These are phyloP conservation scores for Allodekkera sacchari DNA, from an alignment of 805 yeast species.

Conservation along the genomic window DNA sequence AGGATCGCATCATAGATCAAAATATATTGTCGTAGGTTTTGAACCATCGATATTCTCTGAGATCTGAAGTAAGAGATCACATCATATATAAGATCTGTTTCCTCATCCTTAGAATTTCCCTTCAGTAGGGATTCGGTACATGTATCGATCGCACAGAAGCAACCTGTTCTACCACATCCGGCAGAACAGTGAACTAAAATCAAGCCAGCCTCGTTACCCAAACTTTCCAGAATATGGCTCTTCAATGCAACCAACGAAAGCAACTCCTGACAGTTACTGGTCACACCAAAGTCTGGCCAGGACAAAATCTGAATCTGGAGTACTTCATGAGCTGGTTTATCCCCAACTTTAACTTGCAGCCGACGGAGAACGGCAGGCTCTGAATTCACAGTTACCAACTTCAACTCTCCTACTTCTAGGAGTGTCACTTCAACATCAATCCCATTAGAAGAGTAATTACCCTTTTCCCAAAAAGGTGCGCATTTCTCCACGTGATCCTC, in stretches of 20 bases:
- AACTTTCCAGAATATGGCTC: constrained; percentile 13
- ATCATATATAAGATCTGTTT: constrained; percentile 34
- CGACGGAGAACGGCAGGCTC: constrained; percentile 30
- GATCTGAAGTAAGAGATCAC: constrained; percentile 40
- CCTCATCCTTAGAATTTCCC: constrained; percentile 6
- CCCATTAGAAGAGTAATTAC: constrained; percentile 32
- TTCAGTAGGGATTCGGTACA: constrained; percentile 32
- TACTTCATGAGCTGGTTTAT: constrained; percentile 34
- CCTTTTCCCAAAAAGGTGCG: constrained; percentile 70
- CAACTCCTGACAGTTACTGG: constrained; percentile 48
- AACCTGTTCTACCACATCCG: constrained; percentile 95
- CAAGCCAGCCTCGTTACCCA: constrained; percentile 28
- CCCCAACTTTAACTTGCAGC: constrained; percentile 32
- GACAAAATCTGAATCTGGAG: constrained; percentile 67
- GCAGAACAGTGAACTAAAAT: constrained; percentile 88
- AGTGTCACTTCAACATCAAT: constrained; percentile 16
- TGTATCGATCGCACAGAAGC: constrained; percentile 67
- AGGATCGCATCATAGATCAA: constrained; percentile 38
- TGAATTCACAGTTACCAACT: constrained; percentile 14
- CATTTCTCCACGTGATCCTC: constrained; percentile 82
- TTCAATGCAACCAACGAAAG: constrained; percentile 41
- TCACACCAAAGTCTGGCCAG: constrained; percentile 81
- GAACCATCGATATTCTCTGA: constrained; percentile 53
- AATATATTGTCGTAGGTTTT: constrained; percentile 45
- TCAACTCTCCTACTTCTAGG: constrained; percentile 19